These are phyloP conservation scores for Cercophora samala DNA, from an alignment of 495 filamentous ascomycete species.

Conservation along the genomic window DNA sequence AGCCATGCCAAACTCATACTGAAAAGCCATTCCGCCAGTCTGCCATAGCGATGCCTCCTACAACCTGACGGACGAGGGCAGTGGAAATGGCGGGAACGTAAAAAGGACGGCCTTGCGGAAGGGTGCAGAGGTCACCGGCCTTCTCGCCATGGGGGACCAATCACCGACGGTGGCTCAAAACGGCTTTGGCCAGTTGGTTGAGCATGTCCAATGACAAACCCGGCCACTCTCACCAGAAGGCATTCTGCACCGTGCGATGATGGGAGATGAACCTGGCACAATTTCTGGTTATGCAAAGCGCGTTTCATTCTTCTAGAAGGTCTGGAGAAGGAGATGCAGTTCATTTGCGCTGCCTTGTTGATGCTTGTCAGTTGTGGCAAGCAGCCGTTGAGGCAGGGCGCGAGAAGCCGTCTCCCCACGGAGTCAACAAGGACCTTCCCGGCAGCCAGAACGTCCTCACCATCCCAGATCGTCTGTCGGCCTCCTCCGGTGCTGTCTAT, in stretches of 20 bases:
- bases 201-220: conserved; percentile 21
- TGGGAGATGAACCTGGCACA: conserved; percentile 16
- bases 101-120: conserved; percentile 21
- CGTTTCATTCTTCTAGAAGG: conserved; percentile 35
- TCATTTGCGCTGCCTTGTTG: conserved; percentile 19
- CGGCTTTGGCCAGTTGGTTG: conserved; percentile 19
- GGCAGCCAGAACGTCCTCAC: conserved; percentile 8
- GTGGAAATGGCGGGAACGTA: conserved; percentile 22
- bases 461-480: not conserved
- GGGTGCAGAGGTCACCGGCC: conserved; percentile 24
- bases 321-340: conserved; percentile 25
- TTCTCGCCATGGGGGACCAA: conserved; percentile 24
- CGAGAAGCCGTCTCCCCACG: not conserved
- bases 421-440: not conserved
- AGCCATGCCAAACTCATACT: conserved; percentile 3
- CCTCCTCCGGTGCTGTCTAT: conserved; percentile 4
- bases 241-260: conserved; percentile 24
- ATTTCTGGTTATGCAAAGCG: conserved; percentile 21
- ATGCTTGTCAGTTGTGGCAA: conserved; percentile 19
- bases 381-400: conserved; percentile 10
- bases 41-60: not conserved
- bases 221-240: conserved; percentile 13
- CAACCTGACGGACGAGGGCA: not conserved
- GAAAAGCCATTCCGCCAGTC: conserved; percentile 8
- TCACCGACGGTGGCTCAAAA: conserved; percentile 18